Conservation (phyloP, 805 yeast species). For the Monosporozyma servazzii region DNA sequence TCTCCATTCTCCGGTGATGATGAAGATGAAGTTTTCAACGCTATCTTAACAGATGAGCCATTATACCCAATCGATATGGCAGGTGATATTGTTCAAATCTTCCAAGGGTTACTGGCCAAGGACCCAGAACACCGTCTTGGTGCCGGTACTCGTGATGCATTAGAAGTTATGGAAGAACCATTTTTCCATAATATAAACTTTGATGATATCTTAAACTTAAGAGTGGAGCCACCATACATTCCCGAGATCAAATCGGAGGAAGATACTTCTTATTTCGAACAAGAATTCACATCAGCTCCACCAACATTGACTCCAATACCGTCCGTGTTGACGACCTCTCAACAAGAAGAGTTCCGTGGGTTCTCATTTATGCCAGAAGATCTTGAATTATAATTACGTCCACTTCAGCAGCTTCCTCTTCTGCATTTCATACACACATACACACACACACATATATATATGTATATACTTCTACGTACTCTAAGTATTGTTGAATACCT, state of each 20-base stretch:
- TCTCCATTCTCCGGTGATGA: conserved; percentile 97
- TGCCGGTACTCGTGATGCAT: conserved; percentile 78
- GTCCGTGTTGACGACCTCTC: conserved; percentile 69
- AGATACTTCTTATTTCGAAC: conserved; percentile 88
- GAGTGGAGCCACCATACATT: conserved; percentile 78
- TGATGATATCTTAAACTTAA: conserved; percentile 66
- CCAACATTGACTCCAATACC: conserved; percentile 94
- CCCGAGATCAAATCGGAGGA: conserved; percentile 84
- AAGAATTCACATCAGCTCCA: conserved; percentile 87
- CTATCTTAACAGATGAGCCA: conserved; percentile 93
- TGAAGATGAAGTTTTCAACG: conserved; percentile 94
- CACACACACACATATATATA: neutral
- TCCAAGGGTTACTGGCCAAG: conserved; percentile 83
- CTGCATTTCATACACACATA: neutral
- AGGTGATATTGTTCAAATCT: conserved; percentile 85
- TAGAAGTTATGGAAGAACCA: conserved; percentile 91
- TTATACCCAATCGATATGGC: conserved; percentile 96
- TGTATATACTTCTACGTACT: neutral
- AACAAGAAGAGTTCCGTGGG: conserved; percentile 96
- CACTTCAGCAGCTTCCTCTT: neutral
- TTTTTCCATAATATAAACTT: conserved; percentile 85
- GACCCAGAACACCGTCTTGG: conserved; percentile 84
- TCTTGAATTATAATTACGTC: conserved; percentile 24
- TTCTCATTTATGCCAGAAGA: conserved; percentile 79
- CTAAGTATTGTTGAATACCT: neutral